Base-by-base conservation (phyloP, 768 basidiomycete species). In the Pisolithus tinctorius region DNA sequence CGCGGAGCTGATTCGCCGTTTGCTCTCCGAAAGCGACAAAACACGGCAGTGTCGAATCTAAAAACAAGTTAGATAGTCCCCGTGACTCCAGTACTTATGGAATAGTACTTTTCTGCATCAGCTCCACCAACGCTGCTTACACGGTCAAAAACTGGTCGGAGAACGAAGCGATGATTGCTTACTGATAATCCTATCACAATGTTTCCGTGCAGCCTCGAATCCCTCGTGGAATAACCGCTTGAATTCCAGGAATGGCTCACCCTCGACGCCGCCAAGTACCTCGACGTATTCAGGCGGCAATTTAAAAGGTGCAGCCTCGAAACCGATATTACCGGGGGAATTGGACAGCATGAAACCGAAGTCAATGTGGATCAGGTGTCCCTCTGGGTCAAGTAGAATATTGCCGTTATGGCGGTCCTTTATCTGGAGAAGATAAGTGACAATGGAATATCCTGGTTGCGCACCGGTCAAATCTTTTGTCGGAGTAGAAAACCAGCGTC, bases 251-350 rank as follows among this genome's bases (percentile, higher is more conserved):
- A 86, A 97, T 11, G 87, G 77, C 23, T 83, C 74, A 27, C 84
- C 79, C 47, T 86, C 77, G 39, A 88, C 71, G 3, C 95, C 95
- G 8, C 96, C 96, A 29, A 99, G 75, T 27, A 99, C 89, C 59
- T 98, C 95, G 48, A 99, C 78, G 68, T 99, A 99, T 68, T 99
- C 96, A 48, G 86, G 75, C 7, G 93, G 85, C 11, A 98, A 71
- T 67, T 99, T 99, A 79, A 99, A 99, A 1, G 96, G 96, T 2
- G 96, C 94, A n/a, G 94, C 95, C 71, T 99, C 96, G 66, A 99
- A 98, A 26, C 95, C 90, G 56, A 99, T 88, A 64, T 95, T 95
- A 17, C 95, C 95, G 0, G 96, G 96, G 1, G 94, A 93, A 67
- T 97, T 97, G 40, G 88, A 88, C 31, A 98, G 77, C 78, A 98